phyloP scores from a whole-genome alignment of 768 basidiomycete species.

The Serendipita vermifera region DNA sequence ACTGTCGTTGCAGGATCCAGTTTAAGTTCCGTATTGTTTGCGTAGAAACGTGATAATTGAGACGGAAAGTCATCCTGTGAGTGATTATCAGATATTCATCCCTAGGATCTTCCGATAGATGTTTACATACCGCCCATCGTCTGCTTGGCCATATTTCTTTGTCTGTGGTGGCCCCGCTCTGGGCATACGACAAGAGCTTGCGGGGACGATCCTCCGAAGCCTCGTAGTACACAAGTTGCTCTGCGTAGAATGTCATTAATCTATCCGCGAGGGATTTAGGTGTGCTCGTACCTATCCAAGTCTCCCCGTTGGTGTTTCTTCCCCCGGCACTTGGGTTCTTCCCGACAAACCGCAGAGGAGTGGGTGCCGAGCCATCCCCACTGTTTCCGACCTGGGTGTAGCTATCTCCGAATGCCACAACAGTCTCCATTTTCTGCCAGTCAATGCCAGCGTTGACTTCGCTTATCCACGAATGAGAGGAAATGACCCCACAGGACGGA shows the following conservation, averaged over 20 bases:
- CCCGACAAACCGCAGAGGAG: background rate
- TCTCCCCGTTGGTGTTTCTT: background rate
- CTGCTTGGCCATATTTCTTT: background rate
- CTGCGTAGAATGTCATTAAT: background rate
- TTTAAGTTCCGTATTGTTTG: background rate
- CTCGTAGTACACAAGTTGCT: background rate
- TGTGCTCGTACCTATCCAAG: background rate
- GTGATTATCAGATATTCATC: background rate
- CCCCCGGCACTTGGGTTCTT: background rate
- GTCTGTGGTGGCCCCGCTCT: background rate
- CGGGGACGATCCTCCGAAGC: background rate
- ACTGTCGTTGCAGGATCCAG: background rate
- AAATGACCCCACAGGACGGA: background rate
- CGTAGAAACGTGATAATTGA: constrained; percentile 1
- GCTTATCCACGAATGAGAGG: background rate
- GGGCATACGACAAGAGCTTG: background rate
- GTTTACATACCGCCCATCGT: background rate
- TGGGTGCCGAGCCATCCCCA: background rate
- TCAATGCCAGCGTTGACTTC: background rate
- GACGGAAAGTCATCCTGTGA: background rate
- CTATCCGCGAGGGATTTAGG: background rate
- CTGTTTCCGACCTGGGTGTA: background rate
- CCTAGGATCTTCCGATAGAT: background rate
- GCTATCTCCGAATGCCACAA: constrained; percentile 2
- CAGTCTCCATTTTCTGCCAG: background rate